Percentiles rank a stretch among this genome's conserved stretches.
phyloP scores from a whole-genome alignment of 2,329 filamentous ascomycete species.

The Malbranchea zuffiana region DNA sequence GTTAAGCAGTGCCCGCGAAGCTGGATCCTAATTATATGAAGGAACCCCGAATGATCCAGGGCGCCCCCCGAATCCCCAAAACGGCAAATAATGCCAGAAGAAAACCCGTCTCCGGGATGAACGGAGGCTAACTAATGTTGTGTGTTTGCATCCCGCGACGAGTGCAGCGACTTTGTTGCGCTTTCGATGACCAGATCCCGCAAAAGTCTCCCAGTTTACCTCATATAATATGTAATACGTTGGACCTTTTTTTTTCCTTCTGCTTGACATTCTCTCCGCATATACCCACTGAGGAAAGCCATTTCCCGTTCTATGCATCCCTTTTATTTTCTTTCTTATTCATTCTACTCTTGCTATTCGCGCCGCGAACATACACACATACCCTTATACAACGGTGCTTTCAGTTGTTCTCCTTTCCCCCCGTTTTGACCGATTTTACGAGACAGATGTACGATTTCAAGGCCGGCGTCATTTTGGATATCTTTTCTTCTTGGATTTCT shows the following conservation, averaged over 20 bases:
- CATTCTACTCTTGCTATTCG: slow-evolving; percentile 1
- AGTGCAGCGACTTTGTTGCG: neutral
- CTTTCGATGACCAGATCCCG: neutral
- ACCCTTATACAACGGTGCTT: neutral
- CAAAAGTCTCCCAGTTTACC: slow-evolving; percentile 3
- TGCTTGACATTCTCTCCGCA: slow-evolving; percentile 9
- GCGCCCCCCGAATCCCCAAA: slow-evolving; percentile 56
- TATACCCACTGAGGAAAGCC: slow-evolving; percentile 2
- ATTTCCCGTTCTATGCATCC: slow-evolving; percentile 12
- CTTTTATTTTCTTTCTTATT: slow-evolving; percentile 1
- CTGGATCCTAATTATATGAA: slow-evolving; percentile 82
- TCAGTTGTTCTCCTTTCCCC: slow-evolving; percentile 13
- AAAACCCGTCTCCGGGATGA: slow-evolving; percentile 36
- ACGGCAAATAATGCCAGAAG: slow-evolving; percentile 32
- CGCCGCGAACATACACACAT: slow-evolving; percentile 4
- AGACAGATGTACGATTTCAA: too few species aligned
- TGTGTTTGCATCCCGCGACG: neutral
- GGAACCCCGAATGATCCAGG: slow-evolving; percentile 80
- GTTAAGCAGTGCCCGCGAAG: slow-evolving; percentile 63
- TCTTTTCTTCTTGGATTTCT: slow-evolving; percentile 12
- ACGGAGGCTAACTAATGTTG: slow-evolving; percentile 22
- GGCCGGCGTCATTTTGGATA: slow-evolving; percentile 7
- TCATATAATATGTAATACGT: slow-evolving; percentile 4
- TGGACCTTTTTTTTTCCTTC: slow-evolving; percentile 12
- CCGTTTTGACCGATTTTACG: slow-evolving; percentile 6